Evolutionary conservation across 2,329 filamentous ascomycete genomes (phyloP).

Genomic region (Claviceps spartinae): DNA sequence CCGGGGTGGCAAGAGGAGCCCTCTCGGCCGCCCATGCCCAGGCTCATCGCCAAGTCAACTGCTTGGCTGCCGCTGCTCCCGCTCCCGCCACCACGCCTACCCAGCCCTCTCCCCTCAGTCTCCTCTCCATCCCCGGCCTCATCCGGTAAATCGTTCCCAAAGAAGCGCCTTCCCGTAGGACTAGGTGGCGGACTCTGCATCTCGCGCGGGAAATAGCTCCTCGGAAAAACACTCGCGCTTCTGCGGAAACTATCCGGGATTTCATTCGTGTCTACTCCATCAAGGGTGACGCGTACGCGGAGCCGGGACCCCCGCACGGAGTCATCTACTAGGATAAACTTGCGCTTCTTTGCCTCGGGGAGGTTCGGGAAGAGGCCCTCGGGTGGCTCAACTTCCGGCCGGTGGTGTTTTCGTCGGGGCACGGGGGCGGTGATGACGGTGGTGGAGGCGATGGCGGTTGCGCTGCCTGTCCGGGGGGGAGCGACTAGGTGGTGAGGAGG

Average conservation of each 20-base stretch:
- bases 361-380: constrained; percentile 74
- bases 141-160: constrained; percentile 49
- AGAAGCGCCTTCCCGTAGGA: constrained; percentile 61
- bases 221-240: constrained; percentile 76
- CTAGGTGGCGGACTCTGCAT: constrained; percentile 78
- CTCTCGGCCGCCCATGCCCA: too few relatives aligned
- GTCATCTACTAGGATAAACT: constrained; percentile 94
- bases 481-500: constrained; percentile 26
- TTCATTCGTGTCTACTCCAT: constrained; percentile 85
- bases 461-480: too few relatives aligned
- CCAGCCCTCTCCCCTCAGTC: constrained; percentile 32
- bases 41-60: constrained; percentile 45
- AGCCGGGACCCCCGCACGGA: constrained; percentile 67
- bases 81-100: constrained; percentile 16
- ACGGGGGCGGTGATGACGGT: neutral
- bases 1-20: constrained; percentile 20
- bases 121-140: constrained; percentile 18
- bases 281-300: constrained; percentile 83
- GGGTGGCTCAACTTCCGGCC: constrained; percentile 42
- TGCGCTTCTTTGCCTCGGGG: constrained; percentile 80
- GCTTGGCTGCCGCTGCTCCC: constrained; percentile 22
- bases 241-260: constrained; percentile 93
- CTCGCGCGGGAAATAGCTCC: constrained; percentile 83
- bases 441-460: too few relatives aligned
- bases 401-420: constrained; percentile 22